These are phyloP conservation scores for Corylus heterophylla DNA, from an alignment of 306 rosid species.

Conservation along the genomic window DNA sequence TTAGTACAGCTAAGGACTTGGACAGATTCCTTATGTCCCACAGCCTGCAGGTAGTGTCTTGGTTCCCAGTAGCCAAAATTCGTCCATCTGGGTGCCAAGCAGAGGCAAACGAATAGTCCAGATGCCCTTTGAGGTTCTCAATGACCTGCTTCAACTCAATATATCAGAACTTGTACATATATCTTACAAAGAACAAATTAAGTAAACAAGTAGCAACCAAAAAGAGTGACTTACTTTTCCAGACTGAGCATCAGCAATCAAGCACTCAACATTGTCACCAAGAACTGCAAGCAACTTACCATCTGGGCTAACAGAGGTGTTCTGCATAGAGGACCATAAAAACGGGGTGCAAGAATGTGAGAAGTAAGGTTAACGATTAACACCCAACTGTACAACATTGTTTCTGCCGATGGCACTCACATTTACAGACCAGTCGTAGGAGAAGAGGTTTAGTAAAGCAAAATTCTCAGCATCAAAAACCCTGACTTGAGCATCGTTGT, in stretches of 20 bases:
- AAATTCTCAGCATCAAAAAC: constrained; percentile 64
- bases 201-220: not conserved
- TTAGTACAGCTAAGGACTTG: constrained; percentile 65
- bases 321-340: constrained; percentile 41
- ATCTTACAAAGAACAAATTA: not conserved
- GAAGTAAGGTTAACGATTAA: not conserved
- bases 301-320: constrained; percentile 76
- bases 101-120: constrained; percentile 86
- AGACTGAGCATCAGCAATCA: constrained; percentile 68
- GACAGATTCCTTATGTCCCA: constrained; percentile 94
- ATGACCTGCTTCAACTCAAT: constrained; percentile 38
- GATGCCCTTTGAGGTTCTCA: constrained; percentile 76
- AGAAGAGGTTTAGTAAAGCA: constrained; percentile 60
- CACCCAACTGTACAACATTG: not conserved
- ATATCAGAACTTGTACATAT: constrained; percentile 3
- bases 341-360: not conserved
- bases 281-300: constrained; percentile 80
- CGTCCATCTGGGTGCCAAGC: constrained; percentile 97
- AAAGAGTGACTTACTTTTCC: constrained; percentile 51
- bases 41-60: constrained; percentile 91
- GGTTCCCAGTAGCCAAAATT: constrained; percentile 91
- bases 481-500: constrained; percentile 86
- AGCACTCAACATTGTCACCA: constrained; percentile 83
- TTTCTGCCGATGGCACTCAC: constrained; percentile 54
- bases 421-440: constrained; percentile 90